Evolutionary conservation across 2,329 filamentous ascomycete species (phyloP).

Genomic region (Diaporthe velutina): DNA sequence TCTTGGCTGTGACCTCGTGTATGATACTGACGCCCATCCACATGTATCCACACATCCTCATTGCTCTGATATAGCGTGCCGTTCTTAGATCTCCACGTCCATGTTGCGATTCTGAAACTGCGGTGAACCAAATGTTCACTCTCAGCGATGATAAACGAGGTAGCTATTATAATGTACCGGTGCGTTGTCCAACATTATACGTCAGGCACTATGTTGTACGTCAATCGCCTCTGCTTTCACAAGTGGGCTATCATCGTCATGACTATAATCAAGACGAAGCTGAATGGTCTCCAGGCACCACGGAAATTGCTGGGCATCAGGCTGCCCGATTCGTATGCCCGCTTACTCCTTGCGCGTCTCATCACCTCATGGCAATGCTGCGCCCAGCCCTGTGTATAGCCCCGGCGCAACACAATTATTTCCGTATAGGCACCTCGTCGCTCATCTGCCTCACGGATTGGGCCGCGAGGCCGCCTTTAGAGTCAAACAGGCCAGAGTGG

Average conservation of each 20-base stretch:
- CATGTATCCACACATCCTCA: neutral
- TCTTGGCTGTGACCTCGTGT: neutral
- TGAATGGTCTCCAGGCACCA: neutral
- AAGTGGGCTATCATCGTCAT: neutral
- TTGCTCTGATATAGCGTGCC: neutral
- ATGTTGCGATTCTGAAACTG: neutral
- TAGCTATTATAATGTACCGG: no score
- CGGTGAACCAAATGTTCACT: neutral
- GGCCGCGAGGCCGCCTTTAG: neutral
- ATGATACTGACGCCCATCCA: neutral
- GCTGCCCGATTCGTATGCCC: neutral
- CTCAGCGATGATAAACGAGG: neutral
- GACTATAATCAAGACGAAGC: neutral
- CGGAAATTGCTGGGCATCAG: neutral
- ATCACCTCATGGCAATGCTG: neutral
- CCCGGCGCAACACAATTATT: neutral
- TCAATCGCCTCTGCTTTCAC: neutral
- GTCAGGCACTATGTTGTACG: no score
- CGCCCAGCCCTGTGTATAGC: neutral
- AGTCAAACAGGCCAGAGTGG: neutral
- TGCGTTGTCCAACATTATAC: neutral
- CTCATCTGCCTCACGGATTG: neutral
- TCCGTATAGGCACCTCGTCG: neutral
- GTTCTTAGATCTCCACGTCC: neutral
- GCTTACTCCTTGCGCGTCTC: neutral